phyloP scores from a whole-genome alignment of 1,284 basidiomycete genomes.

The Trametes sp. region DNA sequence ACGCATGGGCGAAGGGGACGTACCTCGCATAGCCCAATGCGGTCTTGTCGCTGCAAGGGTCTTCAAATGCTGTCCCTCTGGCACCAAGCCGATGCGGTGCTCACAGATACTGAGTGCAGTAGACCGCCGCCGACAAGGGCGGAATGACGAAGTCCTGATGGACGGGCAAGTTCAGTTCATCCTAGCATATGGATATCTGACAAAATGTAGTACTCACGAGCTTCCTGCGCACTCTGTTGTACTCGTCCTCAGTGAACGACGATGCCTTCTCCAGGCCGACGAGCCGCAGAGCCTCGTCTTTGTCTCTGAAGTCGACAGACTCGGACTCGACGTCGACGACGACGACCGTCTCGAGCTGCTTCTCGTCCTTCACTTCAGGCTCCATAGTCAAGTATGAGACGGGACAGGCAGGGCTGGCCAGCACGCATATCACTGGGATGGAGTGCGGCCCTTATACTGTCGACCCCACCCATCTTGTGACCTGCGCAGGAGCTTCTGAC shows the following conservation, averaged over 20 bases:
- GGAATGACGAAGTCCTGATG: conserved; percentile 63
- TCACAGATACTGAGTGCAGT: conserved; percentile 71
- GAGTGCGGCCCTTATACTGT: background rate
- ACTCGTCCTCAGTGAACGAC: conserved; percentile 68
- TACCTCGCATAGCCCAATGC: conserved; percentile 73
- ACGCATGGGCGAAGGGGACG: background rate
- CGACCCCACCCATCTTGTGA: conserved; percentile 17
- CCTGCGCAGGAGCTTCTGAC: background rate
- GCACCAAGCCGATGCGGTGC: background rate
- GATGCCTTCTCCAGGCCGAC: conserved; percentile 60
- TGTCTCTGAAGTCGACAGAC: conserved; percentile 49
- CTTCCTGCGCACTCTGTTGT: conserved; percentile 61
- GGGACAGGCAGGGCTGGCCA: background rate
- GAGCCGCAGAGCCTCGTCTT: conserved; percentile 67
- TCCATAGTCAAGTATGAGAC: background rate
- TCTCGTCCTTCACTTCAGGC: conserved; percentile 21
- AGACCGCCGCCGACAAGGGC: conserved; percentile 68
- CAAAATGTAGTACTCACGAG: conserved; percentile 47
- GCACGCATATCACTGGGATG: too few species aligned
- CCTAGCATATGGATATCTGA: background rate
- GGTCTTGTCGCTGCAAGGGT: conserved; percentile 63
- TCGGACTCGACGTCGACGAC: conserved; percentile 29
- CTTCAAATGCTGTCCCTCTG: background rate
- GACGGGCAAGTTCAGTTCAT: background rate
- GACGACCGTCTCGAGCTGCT: conserved; percentile 16